Conservation (phyloP, 495 filamentous ascomycete genomes). For the Trichodelitschia bisporula region DNA sequence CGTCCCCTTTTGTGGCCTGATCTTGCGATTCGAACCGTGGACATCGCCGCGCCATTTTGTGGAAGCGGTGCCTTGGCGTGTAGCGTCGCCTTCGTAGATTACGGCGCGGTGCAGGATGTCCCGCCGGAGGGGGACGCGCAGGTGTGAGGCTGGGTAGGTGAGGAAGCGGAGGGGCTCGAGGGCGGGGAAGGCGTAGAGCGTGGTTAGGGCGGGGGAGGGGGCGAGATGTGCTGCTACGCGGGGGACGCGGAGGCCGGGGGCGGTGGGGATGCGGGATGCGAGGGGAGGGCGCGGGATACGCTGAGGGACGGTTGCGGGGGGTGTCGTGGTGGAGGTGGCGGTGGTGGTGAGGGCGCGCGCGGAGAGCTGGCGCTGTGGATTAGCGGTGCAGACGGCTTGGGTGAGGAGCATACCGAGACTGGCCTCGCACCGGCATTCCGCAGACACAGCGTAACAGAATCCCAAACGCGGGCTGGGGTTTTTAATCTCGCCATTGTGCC, state of each 20-base stretch:
- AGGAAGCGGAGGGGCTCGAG: slow-evolving; percentile 67
- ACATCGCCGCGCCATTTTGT: slow-evolving; percentile 72
- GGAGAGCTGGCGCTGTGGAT: too few relatives aligned
- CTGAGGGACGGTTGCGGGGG: too few relatives aligned
- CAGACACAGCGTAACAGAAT: too few relatives aligned
- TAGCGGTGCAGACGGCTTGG: too few relatives aligned
- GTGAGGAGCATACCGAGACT: too few relatives aligned
- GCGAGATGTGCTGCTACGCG: slow-evolving; percentile 9
- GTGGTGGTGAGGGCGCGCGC: too few relatives aligned
- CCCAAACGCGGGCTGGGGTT: too few relatives aligned
- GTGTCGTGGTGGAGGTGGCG: too few relatives aligned
- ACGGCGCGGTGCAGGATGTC: slow-evolving; percentile 88
- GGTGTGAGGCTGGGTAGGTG: slow-evolving; percentile 54
- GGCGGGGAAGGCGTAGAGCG: slow-evolving; percentile 71
- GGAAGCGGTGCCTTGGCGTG: slow-evolving; percentile 66
- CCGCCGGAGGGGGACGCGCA: slow-evolving; percentile 62
- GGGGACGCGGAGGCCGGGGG: background rate
- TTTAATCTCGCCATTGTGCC: too few relatives aligned
- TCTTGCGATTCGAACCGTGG: slow-evolving; percentile 52
- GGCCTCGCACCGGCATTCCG: too few relatives aligned
- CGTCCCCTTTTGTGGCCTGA: slow-evolving; percentile 63
- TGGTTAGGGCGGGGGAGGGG: slow-evolving; percentile 38
- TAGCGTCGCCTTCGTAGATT: slow-evolving; percentile 73
- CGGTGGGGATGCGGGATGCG: too few relatives aligned
- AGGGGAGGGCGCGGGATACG: too few relatives aligned